Percentiles rank a stretch among this genome's conserved stretches.
These are phyloP conservation scores for Kwoniella sp. DNA, from an alignment of 768 basidiomycete species.

Conservation along the genomic window DNA sequence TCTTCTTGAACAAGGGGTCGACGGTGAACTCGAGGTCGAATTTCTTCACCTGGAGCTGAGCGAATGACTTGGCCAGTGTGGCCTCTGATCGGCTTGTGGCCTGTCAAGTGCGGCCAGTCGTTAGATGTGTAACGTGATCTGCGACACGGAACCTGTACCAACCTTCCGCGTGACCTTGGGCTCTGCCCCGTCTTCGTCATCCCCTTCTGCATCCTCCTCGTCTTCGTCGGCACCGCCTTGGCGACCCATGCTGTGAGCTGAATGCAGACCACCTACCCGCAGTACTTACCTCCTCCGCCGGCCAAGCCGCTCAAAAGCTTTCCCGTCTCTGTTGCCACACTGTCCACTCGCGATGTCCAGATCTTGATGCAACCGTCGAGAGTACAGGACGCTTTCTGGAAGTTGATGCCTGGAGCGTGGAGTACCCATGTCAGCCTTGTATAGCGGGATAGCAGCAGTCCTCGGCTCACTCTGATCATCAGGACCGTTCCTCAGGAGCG, in stretches of 20 bases:
- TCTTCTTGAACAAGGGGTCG: slow-evolving; percentile 96
- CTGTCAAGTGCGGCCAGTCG: no score
- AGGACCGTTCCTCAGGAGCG: slow-evolving; percentile 79
- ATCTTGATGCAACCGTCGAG: slow-evolving; percentile 99
- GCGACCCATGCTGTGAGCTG: background rate
- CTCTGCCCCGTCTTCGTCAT: slow-evolving; percentile 62
- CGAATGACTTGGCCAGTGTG: slow-evolving; percentile 81
- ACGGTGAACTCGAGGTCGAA: slow-evolving; percentile 92
- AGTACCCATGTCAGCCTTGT: background rate
- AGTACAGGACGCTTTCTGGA: slow-evolving; percentile 95
- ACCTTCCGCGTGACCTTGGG: slow-evolving; percentile 54
- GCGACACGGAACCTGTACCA: slow-evolving; percentile 7
- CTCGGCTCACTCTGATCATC: slow-evolving; percentile 58
- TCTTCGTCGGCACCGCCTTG: slow-evolving; percentile 56
- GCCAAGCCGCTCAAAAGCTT: slow-evolving; percentile 87
- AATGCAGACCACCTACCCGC: no score
- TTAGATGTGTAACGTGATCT: background rate
- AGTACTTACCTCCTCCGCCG: slow-evolving; percentile 50
- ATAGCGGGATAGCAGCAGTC: background rate
- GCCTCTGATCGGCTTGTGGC: slow-evolving; percentile 63
- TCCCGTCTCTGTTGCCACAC: slow-evolving; percentile 91
- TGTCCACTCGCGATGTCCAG: slow-evolving; percentile 96
- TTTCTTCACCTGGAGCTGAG: slow-evolving; percentile 81
- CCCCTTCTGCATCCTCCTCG: slow-evolving; percentile 62
- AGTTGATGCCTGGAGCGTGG: slow-evolving; percentile 66